Conservation (phyloP, 164 flowering plant species). For the Vitis vinifera region ASM3070453v1 NC_081822.1:6170501-6171000, state of each 20-base stretch:
- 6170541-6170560: background rate
- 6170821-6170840: too few species aligned
- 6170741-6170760: slow-evolving; percentile 3
- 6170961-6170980: too few species aligned
- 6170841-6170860: too few species aligned
- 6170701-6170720: slow-evolving; percentile 17
- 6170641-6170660: background rate
- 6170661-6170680: slow-evolving; percentile 9
- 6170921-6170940: too few species aligned
- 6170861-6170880: too few species aligned
- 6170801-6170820: too few species aligned
- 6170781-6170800: too few species aligned
- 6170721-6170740: slow-evolving; percentile 27
- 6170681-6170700: slow-evolving; percentile 6
- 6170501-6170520: slow-evolving; percentile 11
- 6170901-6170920: too few species aligned
- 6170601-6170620: slow-evolving; percentile 12
- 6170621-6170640: background rate
- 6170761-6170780: background rate
- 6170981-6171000: too few species aligned
- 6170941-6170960: too few species aligned
- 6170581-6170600: slow-evolving; percentile 17
- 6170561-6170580: slow-evolving; percentile 16
- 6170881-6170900: too few species aligned
- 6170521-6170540: background rate